These are phyloP conservation scores for Paecilomyces sp. DNA, from an alignment of 2,329 filamentous ascomycete genomes.

Conservation along the genomic window DNA sequence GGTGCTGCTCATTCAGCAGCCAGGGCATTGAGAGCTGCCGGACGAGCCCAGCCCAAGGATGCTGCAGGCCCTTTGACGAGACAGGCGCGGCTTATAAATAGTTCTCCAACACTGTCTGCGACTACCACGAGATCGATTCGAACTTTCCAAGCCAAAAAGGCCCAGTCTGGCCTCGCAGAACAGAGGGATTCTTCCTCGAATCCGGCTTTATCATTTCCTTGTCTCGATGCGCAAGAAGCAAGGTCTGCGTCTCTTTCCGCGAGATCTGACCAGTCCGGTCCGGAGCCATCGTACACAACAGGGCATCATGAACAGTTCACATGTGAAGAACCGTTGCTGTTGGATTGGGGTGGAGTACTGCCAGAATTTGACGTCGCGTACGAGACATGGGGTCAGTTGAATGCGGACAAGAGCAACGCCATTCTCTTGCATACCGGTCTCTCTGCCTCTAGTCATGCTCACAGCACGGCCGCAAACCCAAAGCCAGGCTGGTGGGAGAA, in stretches of 20 bases:
- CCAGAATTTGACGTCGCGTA: slow-evolving; percentile 86
- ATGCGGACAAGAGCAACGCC: slow-evolving; percentile 73
- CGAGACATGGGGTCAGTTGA: slow-evolving; percentile 82
- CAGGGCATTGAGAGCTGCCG: slow-evolving; percentile 5
- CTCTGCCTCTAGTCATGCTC: slow-evolving; percentile 94
- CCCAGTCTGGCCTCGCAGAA: slow-evolving; percentile 11
- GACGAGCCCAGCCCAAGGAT: slow-evolving; percentile 6
- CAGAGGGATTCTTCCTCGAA: slow-evolving; percentile 50
- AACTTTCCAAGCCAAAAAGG: slow-evolving; percentile 8
- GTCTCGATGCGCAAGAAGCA: slow-evolving; percentile 75
- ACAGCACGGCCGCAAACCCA: slow-evolving; percentile 78
- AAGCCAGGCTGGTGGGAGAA: slow-evolving; percentile 98
- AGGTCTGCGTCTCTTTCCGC: slow-evolving; percentile 67
- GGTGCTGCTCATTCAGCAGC: slow-evolving; percentile 10
- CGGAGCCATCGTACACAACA: slow-evolving; percentile 89
- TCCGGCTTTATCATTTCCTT: slow-evolving; percentile 82
- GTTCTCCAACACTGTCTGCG: neutral
- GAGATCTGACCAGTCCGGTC: slow-evolving; percentile 64
- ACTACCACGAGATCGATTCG: slow-evolving; percentile 9
- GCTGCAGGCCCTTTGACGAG: neutral
- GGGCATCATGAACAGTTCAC: slow-evolving; percentile 75
- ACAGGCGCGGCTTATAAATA: neutral
- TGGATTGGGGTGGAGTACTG: slow-evolving; percentile 94
- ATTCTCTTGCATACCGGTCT: slow-evolving; percentile 91
- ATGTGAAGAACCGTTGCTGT: slow-evolving; percentile 64